Evolutionary conservation across 257 asterid species (phyloP).

Genomic region (Verbena officinalis): DNA sequence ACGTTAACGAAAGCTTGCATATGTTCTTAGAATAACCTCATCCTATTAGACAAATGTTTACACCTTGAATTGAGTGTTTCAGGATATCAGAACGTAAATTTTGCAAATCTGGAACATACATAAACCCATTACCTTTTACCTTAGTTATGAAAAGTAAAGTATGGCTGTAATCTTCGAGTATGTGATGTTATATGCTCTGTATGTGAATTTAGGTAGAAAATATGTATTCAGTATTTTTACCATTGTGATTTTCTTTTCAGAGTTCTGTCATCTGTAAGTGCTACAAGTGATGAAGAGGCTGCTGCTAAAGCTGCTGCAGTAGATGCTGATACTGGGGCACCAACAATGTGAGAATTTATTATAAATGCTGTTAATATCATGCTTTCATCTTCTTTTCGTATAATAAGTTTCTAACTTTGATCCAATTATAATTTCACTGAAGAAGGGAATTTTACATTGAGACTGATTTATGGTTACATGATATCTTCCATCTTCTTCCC

Average conservation of each 20-base stretch:
- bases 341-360: slow-evolving; percentile 66
- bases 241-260: slow-evolving; percentile 37
- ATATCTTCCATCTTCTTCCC: neutral
- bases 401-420: neutral
- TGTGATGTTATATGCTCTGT: slow-evolving; percentile 2
- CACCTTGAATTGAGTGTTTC: neutral
- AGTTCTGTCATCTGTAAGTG: slow-evolving; percentile 49
- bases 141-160: neutral
- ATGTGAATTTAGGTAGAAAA: neutral
- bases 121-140: neutral
- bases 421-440: neutral
- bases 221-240: neutral
- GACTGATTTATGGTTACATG: slow-evolving; percentile 20
- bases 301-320: slow-evolving; percentile 68
- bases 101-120: slow-evolving; percentile 5
- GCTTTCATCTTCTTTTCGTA: slow-evolving; percentile 16
- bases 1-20: neutral
- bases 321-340: slow-evolving; percentile 63
- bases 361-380: slow-evolving; percentile 17
- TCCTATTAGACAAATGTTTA: neutral
- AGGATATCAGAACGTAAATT: too few species aligned
- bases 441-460: neutral
- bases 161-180: neutral
- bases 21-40: neutral
- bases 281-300: slow-evolving; percentile 81